phyloP scores from a whole-genome alignment of 1,139 yeast species.

The Candida sp. region DNA sequence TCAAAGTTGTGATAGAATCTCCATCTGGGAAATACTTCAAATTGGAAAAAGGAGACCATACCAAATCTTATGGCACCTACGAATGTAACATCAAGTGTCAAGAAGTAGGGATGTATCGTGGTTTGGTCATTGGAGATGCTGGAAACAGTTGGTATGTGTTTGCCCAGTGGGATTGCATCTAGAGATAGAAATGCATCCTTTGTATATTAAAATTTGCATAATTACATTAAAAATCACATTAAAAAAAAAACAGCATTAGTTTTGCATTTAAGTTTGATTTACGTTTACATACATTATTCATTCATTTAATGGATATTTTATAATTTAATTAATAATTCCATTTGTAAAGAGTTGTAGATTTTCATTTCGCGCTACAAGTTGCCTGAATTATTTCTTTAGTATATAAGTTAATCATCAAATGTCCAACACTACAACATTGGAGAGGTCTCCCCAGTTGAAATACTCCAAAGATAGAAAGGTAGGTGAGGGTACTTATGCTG shows the following conservation, averaged over 20 bases:
- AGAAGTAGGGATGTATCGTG: constrained; percentile 81
- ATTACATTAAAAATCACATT: neutral
- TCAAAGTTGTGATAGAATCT: constrained; percentile 68
- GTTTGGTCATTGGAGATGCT: constrained; percentile 74
- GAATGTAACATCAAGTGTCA: constrained; percentile 55
- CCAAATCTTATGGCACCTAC: constrained; percentile 52
- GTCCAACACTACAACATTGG: constrained; percentile 3
- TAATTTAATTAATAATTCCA: neutral
- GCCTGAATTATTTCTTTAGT: neutral
- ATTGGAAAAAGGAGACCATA: constrained; percentile 46
- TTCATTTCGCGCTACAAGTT: neutral
- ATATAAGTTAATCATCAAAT: neutral
- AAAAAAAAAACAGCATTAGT: neutral
- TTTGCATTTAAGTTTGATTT: neutral
- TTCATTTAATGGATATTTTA: too few species aligned
- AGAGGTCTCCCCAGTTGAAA: constrained; percentile 7
- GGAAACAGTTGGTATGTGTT: constrained; percentile 87
- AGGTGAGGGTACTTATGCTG: constrained; percentile 99
- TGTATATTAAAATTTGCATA: neutral
- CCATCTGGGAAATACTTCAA: constrained; percentile 81
- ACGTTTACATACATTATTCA: neutral
- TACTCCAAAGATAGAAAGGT: constrained; percentile 72
- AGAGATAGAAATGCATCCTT: neutral
- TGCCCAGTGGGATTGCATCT: constrained; percentile 80
- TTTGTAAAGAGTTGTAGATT: too few species aligned